A percentile compares a stretch with the other conserved stretches of the same genome.
phyloP scores from a whole-genome alignment of 495 filamentous ascomycete genomes.

The Aspergillus conjunctus region DNA sequence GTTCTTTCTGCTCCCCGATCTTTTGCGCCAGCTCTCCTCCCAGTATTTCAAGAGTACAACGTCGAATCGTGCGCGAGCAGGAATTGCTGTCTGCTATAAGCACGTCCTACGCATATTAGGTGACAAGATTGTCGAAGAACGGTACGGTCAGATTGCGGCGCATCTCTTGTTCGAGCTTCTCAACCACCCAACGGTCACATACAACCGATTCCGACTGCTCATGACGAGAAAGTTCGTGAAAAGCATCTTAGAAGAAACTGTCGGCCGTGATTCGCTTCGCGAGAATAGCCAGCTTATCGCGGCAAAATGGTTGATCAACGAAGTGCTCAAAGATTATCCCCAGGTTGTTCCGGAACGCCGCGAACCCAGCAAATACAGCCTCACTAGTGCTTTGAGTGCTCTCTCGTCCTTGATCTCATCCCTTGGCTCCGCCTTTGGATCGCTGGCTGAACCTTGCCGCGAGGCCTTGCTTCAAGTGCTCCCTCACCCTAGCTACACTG shows the following conservation, averaged over 20 bases:
- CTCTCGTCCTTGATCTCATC: slow-evolving; percentile 75
- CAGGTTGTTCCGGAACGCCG: slow-evolving; percentile 88
- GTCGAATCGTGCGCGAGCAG: slow-evolving; percentile 76
- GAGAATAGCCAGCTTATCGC: slow-evolving; percentile 85
- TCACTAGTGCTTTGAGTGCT: slow-evolving; percentile 78
- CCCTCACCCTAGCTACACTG: slow-evolving; percentile 93
- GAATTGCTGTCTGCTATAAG: slow-evolving; percentile 84
- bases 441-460: slow-evolving; percentile 75
- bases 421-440: slow-evolving; percentile 77
- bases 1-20: slow-evolving; percentile 72
- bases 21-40: slow-evolving; percentile 76
- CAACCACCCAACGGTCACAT: slow-evolving; percentile 70
- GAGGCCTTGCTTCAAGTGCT: slow-evolving; percentile 89
- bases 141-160: slow-evolving; percentile 76
- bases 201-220: slow-evolving; percentile 86
- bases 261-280: slow-evolving; percentile 80
- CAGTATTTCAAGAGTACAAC: slow-evolving; percentile 83
- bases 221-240: slow-evolving; percentile 84
- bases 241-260: slow-evolving; percentile 78
- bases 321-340: slow-evolving; percentile 91
- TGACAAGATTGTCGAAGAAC: slow-evolving; percentile 73
- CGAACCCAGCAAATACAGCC: slow-evolving; percentile 84
- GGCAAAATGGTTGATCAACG: slow-evolving; percentile 80
- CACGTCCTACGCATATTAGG: slow-evolving; percentile 74
- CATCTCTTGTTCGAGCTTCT: slow-evolving; percentile 81